Evolutionary conservation across 768 basidiomycete species (phyloP).

Genomic region (Leccinum subgranulosum): DNA sequence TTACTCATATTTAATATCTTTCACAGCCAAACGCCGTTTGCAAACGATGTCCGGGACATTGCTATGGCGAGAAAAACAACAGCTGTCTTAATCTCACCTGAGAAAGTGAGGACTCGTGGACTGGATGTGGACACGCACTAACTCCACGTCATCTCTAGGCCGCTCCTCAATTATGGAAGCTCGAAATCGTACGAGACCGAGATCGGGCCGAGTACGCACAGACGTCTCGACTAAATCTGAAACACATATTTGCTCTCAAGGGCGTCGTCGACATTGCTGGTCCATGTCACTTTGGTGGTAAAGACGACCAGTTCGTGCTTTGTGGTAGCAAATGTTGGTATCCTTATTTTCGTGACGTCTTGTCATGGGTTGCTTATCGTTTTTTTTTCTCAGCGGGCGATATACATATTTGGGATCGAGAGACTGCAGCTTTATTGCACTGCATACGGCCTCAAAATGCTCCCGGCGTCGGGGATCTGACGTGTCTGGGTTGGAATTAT

Average conservation of each 20-base stretch:
- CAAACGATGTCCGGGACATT: conserved; percentile 55
- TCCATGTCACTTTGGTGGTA: conserved; percentile 79
- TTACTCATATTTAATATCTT: conserved; percentile 11
- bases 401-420: conserved; percentile 84
- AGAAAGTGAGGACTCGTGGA: conserved; percentile 20
- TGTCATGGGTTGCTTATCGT: background rate
- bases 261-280: conserved; percentile 70
- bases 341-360: too few species aligned
- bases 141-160: conserved; percentile 39
- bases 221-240: conserved; percentile 35
- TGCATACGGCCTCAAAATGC: conserved; percentile 55
- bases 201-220: conserved; percentile 35
- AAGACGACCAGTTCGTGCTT: conserved; percentile 72
- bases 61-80: conserved; percentile 43
- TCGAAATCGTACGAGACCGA: conserved; percentile 58
- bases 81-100: conserved; percentile 40
- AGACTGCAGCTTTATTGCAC: conserved; percentile 70
- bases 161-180: conserved; percentile 75
- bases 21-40: conserved; percentile 49
- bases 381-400: conserved; percentile 63
- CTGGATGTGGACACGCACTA: conserved; percentile 7
- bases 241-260: conserved; percentile 76
- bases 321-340: conserved; percentile 69
- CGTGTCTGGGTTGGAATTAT: conserved; percentile 80
- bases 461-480: conserved; percentile 61